Base-by-base conservation (phyloP, 306 rosid genomes). In the Ormosia emarginata region DNA sequence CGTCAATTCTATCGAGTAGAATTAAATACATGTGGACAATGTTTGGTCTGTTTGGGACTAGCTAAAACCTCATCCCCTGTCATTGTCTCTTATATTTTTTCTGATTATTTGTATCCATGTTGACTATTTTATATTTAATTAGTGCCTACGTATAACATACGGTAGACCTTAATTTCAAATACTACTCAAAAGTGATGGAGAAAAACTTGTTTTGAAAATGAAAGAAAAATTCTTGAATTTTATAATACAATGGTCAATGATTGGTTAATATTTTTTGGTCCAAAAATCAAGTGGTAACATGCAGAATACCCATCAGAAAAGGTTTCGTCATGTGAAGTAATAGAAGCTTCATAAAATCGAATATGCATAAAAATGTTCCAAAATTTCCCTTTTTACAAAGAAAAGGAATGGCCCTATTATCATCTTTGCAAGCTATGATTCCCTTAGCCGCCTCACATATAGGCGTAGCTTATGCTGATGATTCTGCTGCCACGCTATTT, bases 261-360 rank as follows among this genome's bases (percentile, higher is more conserved):
- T 80, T 15, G 11, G 46, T 6, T 29, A 71, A 12, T 64, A 11
- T 56, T 47, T 3, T 46, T 74, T 7, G 30, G 10, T 5, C 9
- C 9, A 10, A 8, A 12, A 50, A 67, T 67, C 82, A 84, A 41
- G 82, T 80, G 84, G 82, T 50, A 69, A 84, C 87, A 67, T 84
- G 81, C 75, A 41, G 5, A 67, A 58, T 53, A 13, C 84, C 80
- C 77, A 37, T 5, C 5, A 13, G 11, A 57, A 15, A 67, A 61
- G 87, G 63, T 59, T 67, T 74, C 13, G 36, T 59, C 79, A 84
- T 75, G 87, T 80, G 87, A 52, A 46, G 4, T 30, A 46, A 77
- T 15, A 41, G 71, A 83, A 59, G 74, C 62, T 74, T 59, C 84
- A 74, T n/a, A 24, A 57, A 36, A 73, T 33, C 46, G 11, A 79